phyloP scores from a whole-genome alignment of 2,329 filamentous ascomycete genomes.

The Colletotrichum sp. region DNA sequence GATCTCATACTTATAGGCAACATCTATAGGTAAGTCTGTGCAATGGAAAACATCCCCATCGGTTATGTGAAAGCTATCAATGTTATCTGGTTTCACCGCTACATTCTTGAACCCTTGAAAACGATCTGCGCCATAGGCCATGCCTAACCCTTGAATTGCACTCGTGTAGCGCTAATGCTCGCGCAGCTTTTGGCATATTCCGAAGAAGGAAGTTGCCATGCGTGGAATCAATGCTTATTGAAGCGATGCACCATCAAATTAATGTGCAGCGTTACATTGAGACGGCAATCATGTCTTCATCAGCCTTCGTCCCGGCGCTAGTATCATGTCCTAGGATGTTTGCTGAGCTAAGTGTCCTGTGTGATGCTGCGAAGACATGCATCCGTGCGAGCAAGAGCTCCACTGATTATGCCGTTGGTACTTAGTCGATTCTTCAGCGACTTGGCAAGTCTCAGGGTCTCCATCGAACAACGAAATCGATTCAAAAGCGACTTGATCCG shows the following conservation, averaged over 20 bases:
- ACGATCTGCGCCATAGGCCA: no score
- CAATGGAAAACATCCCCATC: background rate
- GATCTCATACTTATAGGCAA: background rate
- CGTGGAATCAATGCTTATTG: accelerated
- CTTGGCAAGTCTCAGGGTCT: background rate
- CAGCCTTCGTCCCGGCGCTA: background rate
- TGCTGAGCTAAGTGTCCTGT: background rate
- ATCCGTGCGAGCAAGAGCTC: background rate
- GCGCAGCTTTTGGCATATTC: background rate
- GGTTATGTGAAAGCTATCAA: background rate
- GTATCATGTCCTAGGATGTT: background rate
- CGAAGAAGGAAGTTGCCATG: background rate
- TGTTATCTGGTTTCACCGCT: background rate
- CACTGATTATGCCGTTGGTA: background rate
- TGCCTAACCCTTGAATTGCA: no score
- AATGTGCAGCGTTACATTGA: background rate
- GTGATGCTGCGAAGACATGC: background rate
- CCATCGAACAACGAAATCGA: background rate
- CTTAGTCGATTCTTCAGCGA: background rate
- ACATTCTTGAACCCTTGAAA: background rate
- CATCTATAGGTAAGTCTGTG: background rate
- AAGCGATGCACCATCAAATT: background rate
- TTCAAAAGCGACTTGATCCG: background rate
- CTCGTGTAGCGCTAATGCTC: background rate
- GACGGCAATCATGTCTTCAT: background rate